These are phyloP conservation scores for Saccharomycopsis babjevae DNA, from an alignment of 805 yeast species.

Conservation along the genomic window DNA sequence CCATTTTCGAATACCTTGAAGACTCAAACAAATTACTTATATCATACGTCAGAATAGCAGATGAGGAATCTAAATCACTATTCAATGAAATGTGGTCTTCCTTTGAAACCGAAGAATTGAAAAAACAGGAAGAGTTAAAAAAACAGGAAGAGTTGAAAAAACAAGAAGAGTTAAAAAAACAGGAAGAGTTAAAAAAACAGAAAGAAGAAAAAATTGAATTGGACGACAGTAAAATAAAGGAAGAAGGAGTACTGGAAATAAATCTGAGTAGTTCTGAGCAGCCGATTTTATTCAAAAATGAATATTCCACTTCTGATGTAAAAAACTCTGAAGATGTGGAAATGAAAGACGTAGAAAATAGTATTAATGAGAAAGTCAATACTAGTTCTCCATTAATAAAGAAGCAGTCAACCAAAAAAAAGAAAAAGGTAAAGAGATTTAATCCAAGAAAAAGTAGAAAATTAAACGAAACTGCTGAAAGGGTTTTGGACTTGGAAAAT, in stretches of 20 bases:
- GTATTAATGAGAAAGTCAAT: constrained; percentile 1
- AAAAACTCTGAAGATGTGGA: constrained; percentile 4
- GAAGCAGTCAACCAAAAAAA: constrained; percentile 12
- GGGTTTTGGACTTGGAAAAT: constrained; percentile 1
- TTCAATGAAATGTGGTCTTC: not conserved
- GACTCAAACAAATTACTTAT: constrained; percentile 27
- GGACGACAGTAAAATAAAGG: constrained; percentile 15
- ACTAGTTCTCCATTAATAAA: constrained; percentile 20
- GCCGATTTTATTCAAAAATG: constrained; percentile 1
- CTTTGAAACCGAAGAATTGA: constrained; percentile 18
- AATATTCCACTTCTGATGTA: not conserved
- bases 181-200: constrained; percentile 19
- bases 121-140: constrained; percentile 17
- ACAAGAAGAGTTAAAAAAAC: constrained; percentile 19
- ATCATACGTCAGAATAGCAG: constrained; percentile 28
- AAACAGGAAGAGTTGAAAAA: constrained; percentile 20
- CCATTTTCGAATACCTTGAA: constrained; percentile 52
- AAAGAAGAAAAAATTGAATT: constrained; percentile 17
- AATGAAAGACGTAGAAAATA: constrained; percentile 11
- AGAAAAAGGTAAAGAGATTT: constrained; percentile 18
- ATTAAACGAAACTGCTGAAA: constrained; percentile 7
- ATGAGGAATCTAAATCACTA: constrained; percentile 5
- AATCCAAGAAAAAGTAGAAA: constrained; percentile 15
- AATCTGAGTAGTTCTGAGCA: not conserved
- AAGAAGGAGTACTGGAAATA: constrained; percentile 3